Evolutionary conservation across 179 eudicot species (phyloP), one percentile per base, ranked within the genome.

Genomic region (Beta macrorhiza): DNA sequence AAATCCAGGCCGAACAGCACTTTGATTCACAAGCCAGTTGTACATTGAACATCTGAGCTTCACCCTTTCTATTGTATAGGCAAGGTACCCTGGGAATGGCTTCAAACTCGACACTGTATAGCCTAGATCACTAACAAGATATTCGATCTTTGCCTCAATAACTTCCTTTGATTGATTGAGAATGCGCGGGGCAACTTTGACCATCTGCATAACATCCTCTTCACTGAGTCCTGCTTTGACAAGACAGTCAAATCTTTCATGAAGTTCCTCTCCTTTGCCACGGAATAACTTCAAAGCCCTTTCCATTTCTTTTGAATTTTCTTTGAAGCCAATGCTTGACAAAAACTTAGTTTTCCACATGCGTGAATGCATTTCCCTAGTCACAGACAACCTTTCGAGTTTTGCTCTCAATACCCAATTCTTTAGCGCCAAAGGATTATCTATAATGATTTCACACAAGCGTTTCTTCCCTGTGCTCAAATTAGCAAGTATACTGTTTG

Each of bases 241-340:
- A 45, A 92, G 84, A 84, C 91, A 92, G 78, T 91, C 87, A 76
- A 91, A 94, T 84, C 97, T 89, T 68, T 89, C 93, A 58, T 87
- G 92, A 70, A 94, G 91, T 85, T 91, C 95, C 37, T 76, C 75
- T 75, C 90, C 91, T 80, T 82, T 91, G 79, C 98, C 97, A 53
- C 92, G 88, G 49, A 90, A 87, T 51, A 56, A 64, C 85, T 89
- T 91, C 4, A 91, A 81, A 62, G 92, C 90, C 82, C 78, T 86
- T 32, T 83, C 78, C 86, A 91, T 88, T 80, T 91, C 92, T 42
- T 73, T 57, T 5, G 98, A 88, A 82, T 89, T 71, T 80, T 91
- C 92, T 59, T 57, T 74, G 78, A 89, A 93, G 53, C 98, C 98
- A 57, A 93, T 44, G 64, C 81, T 93, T 77, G 86, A 67, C 75